Base-by-base conservation (phyloP, 2,329 filamentous ascomycete species). In the Aspergillus thermomutatus region DNA sequence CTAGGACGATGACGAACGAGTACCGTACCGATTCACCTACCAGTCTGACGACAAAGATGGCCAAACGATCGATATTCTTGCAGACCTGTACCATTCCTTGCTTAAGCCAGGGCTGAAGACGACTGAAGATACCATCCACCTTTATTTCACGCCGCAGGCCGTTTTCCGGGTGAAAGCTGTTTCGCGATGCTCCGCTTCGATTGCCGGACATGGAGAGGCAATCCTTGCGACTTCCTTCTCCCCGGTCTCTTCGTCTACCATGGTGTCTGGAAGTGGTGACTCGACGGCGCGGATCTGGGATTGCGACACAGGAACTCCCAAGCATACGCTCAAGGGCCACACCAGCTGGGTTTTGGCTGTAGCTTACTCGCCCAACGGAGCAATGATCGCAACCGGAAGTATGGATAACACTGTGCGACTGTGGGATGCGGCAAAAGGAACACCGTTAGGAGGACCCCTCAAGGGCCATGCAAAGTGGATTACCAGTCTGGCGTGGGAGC, bases 261-360 rank as follows among this genome's bases (percentile, higher is more conserved):
- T 97, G 73, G 92, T 92, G 0, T 96, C 91, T 1, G 94, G 93
- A 0, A 91, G 89, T 59, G 94, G 94, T 49, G 94, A 99, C 69
- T 89, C 89, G 64, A 97, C 92, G 1, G 93, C 92, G 0, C 81
- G 93, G 55, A 88, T 97, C 77, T 97, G 91, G 91, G 92, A 99
- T 68, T 92, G 91, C 50, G 91, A 97, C 67, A 97, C 92, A 0
- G 92, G 92, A 49, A 97, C 92, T 10, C 92, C 92, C 0, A 84
- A 91, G 59, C 85, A 90, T 73, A 97, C 92, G 0, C 77, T 97
- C 50, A 89, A 91, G 66, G 92, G 92, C 0, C 94, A 97, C 73
- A 87, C 88, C 2, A 89, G 89, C 59, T 97, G 92, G 92, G 92
- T 97, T 3, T 76, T 97, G 55, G 90, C 87, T 1, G 91, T 96